A percentile compares a stretch with the other conserved stretches of the same genome.
Conservation (phyloP, 371 early-diverging fungal genomes). For the Capillidium heterosporum region DNA sequence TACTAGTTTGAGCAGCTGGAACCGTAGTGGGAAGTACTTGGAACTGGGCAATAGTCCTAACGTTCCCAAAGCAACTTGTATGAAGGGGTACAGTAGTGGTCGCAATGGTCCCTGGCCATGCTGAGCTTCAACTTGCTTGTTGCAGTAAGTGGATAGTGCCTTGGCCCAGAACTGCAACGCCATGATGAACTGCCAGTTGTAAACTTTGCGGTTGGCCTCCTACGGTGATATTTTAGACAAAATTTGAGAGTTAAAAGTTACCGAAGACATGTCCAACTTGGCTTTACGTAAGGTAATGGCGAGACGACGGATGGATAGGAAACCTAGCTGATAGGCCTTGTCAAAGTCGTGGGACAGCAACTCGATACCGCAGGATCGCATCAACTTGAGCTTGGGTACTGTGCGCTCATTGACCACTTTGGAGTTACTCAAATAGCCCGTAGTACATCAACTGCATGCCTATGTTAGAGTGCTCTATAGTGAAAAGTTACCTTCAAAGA, state of each 20-base stretch:
- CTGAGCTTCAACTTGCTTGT: conserved; percentile 7
- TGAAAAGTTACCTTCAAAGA: conserved; percentile 5
- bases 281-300: conserved; percentile 75
- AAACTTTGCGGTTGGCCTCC: conserved; percentile 66
- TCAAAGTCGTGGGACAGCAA: conserved; percentile 54
- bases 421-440: conserved; percentile 60
- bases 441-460: conserved; percentile 27
- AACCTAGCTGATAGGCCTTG: conserved; percentile 76
- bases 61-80: conserved; percentile 72
- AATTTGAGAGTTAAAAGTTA: conserved; percentile 3
- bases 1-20: conserved; percentile 58
- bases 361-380: conserved; percentile 78
- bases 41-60: conserved; percentile 67
- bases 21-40: conserved; percentile 77
- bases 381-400: conserved; percentile 61
- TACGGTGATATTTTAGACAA: conserved; percentile 7
- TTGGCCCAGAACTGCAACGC: conserved; percentile 76
- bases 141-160: conserved; percentile 51
- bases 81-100: conserved; percentile 74
- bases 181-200: conserved; percentile 90
- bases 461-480: background rate
- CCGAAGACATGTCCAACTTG: conserved; percentile 53
- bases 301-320: conserved; percentile 78
- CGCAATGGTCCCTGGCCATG: conserved; percentile 37
- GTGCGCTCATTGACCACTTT: conserved; percentile 60